Conservation (phyloP, 257 asterid species). For the Scutellaria minor region DNA sequence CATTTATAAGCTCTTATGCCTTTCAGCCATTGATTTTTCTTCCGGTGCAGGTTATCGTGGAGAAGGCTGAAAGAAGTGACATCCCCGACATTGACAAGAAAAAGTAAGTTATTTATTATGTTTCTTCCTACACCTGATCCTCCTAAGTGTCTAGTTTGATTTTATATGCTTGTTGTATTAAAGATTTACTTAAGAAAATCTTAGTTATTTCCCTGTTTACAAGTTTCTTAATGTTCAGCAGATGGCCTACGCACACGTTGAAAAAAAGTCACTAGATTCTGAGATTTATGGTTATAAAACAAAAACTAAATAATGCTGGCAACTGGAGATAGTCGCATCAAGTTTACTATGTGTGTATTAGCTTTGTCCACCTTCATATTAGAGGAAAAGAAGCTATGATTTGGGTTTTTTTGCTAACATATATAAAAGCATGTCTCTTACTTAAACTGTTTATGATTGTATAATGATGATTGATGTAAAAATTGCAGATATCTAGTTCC, state of each 20-base stretch:
- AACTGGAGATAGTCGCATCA: conserved; percentile 13
- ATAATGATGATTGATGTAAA: conserved; percentile 18
- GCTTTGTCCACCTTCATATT: neutral
- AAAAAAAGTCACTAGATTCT: neutral
- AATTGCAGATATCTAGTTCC: conserved; percentile 90
- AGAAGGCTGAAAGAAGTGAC: conserved; percentile 92
- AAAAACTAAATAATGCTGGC: conserved; percentile 4
- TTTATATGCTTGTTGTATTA: conserved; percentile 7
- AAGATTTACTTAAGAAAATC: conserved; percentile 14
- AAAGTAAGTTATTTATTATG: conserved; percentile 41
- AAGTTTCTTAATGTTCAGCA: neutral
- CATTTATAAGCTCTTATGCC: neutral
- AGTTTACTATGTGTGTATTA: neutral
- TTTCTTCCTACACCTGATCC: conserved; percentile 14
- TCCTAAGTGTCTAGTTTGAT: neutral
- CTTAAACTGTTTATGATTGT: neutral
- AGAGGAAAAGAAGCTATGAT: neutral
- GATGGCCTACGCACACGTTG: neutral
- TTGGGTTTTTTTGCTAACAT: neutral
- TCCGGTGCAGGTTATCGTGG: conserved; percentile 77
- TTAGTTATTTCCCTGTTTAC: neutral
- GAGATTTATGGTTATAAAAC: neutral
- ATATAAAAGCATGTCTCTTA: neutral
- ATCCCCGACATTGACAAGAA: conserved; percentile 88
- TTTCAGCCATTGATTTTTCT: conserved; percentile 12